Conservation (phyloP, 495 filamentous ascomycete genomes). For the Penicillium fimorum region DNA sequence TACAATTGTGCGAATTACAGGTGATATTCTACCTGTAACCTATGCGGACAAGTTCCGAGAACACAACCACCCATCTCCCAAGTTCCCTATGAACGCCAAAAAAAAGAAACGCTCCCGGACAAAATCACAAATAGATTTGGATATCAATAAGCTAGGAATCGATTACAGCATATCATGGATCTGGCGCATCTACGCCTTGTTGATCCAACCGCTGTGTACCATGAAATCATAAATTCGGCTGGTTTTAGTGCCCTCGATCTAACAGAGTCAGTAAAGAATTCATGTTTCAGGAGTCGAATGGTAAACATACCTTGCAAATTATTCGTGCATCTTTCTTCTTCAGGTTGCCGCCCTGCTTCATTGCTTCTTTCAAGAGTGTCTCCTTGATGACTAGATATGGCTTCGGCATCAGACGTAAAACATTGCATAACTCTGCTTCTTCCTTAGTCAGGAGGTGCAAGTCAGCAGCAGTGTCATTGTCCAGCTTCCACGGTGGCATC, state of each 20-base stretch:
- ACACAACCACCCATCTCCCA: slow-evolving; percentile 8
- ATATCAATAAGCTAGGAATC: slow-evolving; percentile 20
- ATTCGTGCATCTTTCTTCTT: slow-evolving; percentile 88
- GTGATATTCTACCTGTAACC: not conserved
- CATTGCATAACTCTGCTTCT: slow-evolving; percentile 80
- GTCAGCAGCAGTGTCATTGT: slow-evolving; percentile 73
- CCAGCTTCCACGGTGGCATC: slow-evolving; percentile 64
- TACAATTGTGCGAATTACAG: not conserved
- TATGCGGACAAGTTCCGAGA: slow-evolving; percentile 5
- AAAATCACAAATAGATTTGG: slow-evolving; percentile 17
- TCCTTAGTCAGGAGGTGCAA: slow-evolving; percentile 82
- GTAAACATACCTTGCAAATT: slow-evolving; percentile 55
- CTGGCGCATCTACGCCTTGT: slow-evolving; percentile 52
- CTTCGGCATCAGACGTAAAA: slow-evolving; percentile 81
- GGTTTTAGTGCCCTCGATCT: slow-evolving; percentile 66
- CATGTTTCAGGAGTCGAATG: not conserved
- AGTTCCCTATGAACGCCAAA: slow-evolving; percentile 20
- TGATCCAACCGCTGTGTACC: slow-evolving; percentile 88
- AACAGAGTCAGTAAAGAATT: slow-evolving; percentile 11
- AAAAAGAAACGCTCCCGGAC: slow-evolving; percentile 17
- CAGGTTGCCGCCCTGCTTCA: slow-evolving; percentile 78
- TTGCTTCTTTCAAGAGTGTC: slow-evolving; percentile 77
- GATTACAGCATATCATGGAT: slow-evolving; percentile 3
- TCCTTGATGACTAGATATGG: slow-evolving; percentile 95
- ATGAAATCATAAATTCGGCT: slow-evolving; percentile 89